Evolutionary conservation across 495 filamentous ascomycete genomes (phyloP), one percentile per base, ranked within the genome.

Genomic region (Terfezia claveryi): DNA sequence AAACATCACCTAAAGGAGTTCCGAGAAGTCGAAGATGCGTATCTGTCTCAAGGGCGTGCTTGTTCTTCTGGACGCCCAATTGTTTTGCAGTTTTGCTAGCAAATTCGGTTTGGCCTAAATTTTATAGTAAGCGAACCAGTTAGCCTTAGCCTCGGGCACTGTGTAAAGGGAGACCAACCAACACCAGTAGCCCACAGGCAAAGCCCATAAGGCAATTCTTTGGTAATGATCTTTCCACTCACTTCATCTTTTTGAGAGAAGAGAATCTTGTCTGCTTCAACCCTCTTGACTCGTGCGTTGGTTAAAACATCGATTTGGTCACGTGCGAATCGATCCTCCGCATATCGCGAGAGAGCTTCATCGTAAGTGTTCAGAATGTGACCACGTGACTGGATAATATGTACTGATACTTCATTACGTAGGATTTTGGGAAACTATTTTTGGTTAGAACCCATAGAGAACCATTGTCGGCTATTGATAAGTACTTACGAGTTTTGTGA

Each of bases 341-440:
- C 92, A 65, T 86, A 99, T 63, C 79, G 80, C 20, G 87, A 94
- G 1, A 99, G 73, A 0, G 85, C 80, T 68, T 96, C 92, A 61
- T 99, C 92, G 64, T 99, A 99, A 5, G 92, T 99, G 69, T 99
- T 99, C 20, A 99, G 71, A 56, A 99, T 99, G 62, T 99, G 89
- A 38, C 77, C 79, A 49, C 92, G 76, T 62, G 83, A 89, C 62
- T 99, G 92, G 55, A 99, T 92, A 41, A 99, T 73, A 66, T 99
- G 92, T 0, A 99, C 88, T 4, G 92, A 96, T 46, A 96, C 88
- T 67, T 99, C 88, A 62, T 95, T 95, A 49, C 92, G 77, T 27
- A 99, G 71, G 52, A 99, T 81, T 57, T 79, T 78, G 5, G 92
- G 92, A 68, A 93, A 99, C 56, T 80, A 76, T 46, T 46, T 46